Evolutionary conservation across 805 yeast genomes (phyloP).

Genomic region (Yarrowia hollandica): DNA sequence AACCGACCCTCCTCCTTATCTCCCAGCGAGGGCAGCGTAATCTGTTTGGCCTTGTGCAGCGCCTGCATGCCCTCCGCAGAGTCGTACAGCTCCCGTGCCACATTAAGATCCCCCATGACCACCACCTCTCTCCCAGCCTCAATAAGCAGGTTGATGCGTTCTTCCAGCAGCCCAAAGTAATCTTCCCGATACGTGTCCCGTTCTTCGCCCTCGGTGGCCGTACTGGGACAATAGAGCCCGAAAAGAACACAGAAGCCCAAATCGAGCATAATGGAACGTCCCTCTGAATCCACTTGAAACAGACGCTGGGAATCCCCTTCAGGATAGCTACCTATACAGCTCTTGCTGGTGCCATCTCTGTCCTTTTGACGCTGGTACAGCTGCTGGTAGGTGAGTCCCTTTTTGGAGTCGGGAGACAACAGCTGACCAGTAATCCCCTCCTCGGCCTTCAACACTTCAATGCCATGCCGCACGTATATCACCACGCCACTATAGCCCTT

Average conservation of each 20-base stretch:
- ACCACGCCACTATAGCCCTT: slow-evolving; percentile 95
- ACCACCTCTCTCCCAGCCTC: slow-evolving; percentile 66
- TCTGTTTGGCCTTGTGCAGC: slow-evolving; percentile 41
- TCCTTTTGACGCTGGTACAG: slow-evolving; percentile 30
- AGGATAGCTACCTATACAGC: slow-evolving; percentile 74
- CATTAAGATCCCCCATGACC: slow-evolving; percentile 86
- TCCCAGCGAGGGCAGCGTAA: neutral
- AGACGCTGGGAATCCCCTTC: slow-evolving; percentile 36
- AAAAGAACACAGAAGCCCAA: slow-evolving; percentile 50
- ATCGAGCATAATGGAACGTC: slow-evolving; percentile 77
- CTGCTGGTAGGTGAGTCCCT: slow-evolving; percentile 37
- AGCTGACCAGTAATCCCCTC: slow-evolving; percentile 85
- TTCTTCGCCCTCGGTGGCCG: slow-evolving; percentile 61
- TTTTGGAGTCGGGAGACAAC: slow-evolving; percentile 32
- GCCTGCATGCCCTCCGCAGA: slow-evolving; percentile 67
- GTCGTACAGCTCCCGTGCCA: slow-evolving; percentile 76
- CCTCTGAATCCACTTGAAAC: slow-evolving; percentile 69
- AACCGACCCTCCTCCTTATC: slow-evolving; percentile 13
- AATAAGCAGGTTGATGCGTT: slow-evolving; percentile 58
- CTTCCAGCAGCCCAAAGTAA: slow-evolving; percentile 60
- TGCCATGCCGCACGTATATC: slow-evolving; percentile 57
- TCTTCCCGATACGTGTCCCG: slow-evolving; percentile 55
- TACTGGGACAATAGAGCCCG: slow-evolving; percentile 81
- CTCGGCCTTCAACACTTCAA: slow-evolving; percentile 72
- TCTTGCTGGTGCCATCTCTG: slow-evolving; percentile 33